These are phyloP conservation scores for Xylariales sp. DNA, from an alignment of 2,329 filamentous ascomycete species.

Conservation along the genomic window DNA sequence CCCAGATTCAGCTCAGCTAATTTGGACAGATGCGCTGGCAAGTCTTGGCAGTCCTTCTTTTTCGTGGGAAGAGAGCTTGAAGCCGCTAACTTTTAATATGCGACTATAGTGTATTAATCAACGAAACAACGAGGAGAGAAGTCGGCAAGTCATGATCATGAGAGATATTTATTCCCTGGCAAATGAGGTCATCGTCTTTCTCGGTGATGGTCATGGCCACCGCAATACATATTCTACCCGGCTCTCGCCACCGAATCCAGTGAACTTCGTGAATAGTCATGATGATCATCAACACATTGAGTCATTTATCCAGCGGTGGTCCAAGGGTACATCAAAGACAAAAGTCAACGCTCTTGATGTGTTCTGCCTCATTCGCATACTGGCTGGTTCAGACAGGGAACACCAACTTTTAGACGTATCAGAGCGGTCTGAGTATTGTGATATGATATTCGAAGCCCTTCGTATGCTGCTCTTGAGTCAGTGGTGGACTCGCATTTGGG, in stretches of 20 bases:
- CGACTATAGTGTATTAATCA: neutral
- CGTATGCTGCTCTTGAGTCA: neutral
- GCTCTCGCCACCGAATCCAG: neutral
- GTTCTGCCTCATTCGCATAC: neutral
- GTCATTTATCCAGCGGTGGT: neutral
- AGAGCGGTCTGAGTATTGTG: neutral
- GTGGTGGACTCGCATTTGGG: slow-evolving; percentile 3
- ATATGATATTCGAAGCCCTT: neutral
- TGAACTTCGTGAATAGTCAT: neutral
- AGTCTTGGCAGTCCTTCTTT: too few species aligned
- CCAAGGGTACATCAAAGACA: neutral
- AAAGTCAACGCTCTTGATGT: too few species aligned
- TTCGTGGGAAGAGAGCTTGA: neutral
- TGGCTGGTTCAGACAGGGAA: neutral
- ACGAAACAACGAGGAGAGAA: neutral
- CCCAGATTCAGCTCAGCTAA: neutral
- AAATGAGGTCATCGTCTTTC: neutral
- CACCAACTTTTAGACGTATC: neutral
- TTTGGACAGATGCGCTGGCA: neutral
- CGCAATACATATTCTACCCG: neutral
- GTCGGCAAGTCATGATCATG: neutral
- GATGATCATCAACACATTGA: neutral
- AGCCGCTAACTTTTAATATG: neutral
- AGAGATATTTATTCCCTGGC: neutral
- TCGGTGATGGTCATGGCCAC: neutral